Evolutionary conservation across 441 rosid species (phyloP), one percentile per base, ranked within the genome.

Genomic region (Rhodomyrtus psidioides): DNA sequence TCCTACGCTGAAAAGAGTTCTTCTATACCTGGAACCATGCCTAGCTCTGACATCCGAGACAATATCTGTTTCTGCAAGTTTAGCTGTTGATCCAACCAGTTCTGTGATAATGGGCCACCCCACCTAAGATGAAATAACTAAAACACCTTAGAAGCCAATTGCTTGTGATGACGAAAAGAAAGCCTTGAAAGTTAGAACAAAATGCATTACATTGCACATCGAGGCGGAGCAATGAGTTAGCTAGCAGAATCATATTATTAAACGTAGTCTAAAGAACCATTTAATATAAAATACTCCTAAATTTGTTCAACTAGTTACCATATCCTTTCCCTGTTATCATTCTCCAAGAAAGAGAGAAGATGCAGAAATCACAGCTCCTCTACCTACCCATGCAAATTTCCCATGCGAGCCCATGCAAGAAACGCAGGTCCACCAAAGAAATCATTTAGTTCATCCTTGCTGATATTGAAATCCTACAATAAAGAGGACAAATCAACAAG

Each of bases 371-470:
- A 12, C 53, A 82, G 82, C 83, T 83, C 56, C 16, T 59, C 84
- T 62, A 88, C 92, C 34, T 89, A 97, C 99, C 95, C 95, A 82
- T 97, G 99, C 87, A 97, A 93, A 90, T 97, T 97, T 85, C 99
- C 99, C 99, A 97, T 97, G 84, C 99, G 98, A 90, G 99, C 99
- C 99, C 99, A 97, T 86, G 99, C 99, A 83, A 97, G 99, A 91
- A 96, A 97, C 28, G 99, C 98, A 87, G 98, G 99, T 90, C 99
- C 99, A 83, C 98, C 98, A 89, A 96, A 97, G 89, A 96, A 96
- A 90, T 92, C 95, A 91, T 94, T 91, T 90, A 97, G 91, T 82
- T 92, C 99, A 88, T 90, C 93, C 85, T 58, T 89, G 87, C 90
- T 96, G 75, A 95, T 90, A 86, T 98, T 98, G 85, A 96, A 93